Percentiles rank a stretch among this genome's conserved stretches.
Evolutionary conservation across 2,329 filamentous ascomycete species (phyloP).

Genomic region (Phoma sp.): DNA sequence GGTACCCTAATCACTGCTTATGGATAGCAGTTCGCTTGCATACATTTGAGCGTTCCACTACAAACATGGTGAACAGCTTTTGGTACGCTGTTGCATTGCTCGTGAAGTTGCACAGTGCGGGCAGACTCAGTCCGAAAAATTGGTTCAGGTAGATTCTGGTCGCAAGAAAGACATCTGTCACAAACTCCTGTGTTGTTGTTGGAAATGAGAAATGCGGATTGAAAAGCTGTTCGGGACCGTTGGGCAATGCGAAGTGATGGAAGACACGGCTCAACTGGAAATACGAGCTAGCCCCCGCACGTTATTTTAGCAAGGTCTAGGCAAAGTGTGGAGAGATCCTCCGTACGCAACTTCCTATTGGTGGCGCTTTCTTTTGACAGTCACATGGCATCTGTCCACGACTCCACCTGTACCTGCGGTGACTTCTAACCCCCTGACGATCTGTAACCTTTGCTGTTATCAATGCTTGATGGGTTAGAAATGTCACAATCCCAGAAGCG

Average conservation of each 20-base stretch:
- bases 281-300: slow-evolving; percentile 11
- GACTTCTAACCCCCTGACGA: slow-evolving; percentile 11
- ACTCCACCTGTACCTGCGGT: slow-evolving; percentile 16
- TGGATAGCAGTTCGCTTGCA: neutral
- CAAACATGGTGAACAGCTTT: neutral
- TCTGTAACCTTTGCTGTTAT: slow-evolving; percentile 14
- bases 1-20: neutral
- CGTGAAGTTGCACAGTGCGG: neutral
- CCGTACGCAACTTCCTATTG: slow-evolving; percentile 16
- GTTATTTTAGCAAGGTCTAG: slow-evolving; percentile 1
- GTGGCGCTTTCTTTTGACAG: slow-evolving; percentile 18
- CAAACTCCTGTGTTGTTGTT: neutral
- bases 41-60: neutral
- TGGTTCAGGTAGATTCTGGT: neutral
- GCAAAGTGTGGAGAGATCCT: slow-evolving; percentile 12
- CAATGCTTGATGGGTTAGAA: slow-evolving; percentile 59
- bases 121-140: neutral
- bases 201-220: neutral
- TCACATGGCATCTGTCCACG: slow-evolving; percentile 16
- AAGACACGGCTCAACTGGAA: neutral
- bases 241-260: neutral
- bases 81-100: neutral
- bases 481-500: slow-evolving; percentile 60
- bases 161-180: neutral
- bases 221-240: neutral